Evolutionary conservation across 139 green algal genomes (phyloP).

Genomic region (Eudorina sp.): DNA sequence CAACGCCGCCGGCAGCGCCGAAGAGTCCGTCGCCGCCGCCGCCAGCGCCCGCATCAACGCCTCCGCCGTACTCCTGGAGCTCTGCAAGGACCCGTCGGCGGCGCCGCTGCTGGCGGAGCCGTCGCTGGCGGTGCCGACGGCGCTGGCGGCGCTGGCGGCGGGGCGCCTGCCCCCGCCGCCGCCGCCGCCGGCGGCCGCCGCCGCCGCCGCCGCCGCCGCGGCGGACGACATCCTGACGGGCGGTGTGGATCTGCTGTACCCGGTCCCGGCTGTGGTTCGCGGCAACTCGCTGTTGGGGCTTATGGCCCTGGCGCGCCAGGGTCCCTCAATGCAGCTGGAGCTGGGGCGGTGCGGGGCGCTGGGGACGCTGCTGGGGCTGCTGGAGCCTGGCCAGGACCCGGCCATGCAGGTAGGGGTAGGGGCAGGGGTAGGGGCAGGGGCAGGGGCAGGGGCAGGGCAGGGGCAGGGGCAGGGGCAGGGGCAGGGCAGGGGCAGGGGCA

Average conservation of each 20-base stretch:
- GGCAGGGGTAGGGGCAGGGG: too few relatives aligned
- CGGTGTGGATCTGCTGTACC: constrained; percentile 25
- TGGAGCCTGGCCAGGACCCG: constrained; percentile 22
- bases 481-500: too few relatives aligned
- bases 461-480: too few relatives aligned
- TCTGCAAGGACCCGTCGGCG: constrained; percentile 20
- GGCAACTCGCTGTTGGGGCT: constrained; percentile 26
- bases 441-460: too few relatives aligned
- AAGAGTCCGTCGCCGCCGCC: constrained; percentile 19
- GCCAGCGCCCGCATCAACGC: background rate
- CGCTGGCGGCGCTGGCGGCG: constrained; percentile 12
- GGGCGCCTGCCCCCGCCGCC: background rate
- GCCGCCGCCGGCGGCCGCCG: background rate
- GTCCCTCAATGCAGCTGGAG: constrained; percentile 28
- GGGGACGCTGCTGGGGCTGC: constrained; percentile 15
- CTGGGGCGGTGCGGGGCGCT: constrained; percentile 25
- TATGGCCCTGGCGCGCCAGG: constrained; percentile 21
- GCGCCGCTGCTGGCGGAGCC: background rate
- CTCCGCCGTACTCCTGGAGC: constrained; percentile 28
- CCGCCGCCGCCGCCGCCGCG: background rate
- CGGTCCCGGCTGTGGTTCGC: background rate
- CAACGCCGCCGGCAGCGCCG: background rate
- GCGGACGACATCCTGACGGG: background rate
- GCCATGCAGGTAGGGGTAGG: constrained; percentile 24
- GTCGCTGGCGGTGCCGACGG: background rate